phyloP scores from a whole-genome alignment of 176 grass and related monocot species.

The Phyllostachys edulis region DNA sequence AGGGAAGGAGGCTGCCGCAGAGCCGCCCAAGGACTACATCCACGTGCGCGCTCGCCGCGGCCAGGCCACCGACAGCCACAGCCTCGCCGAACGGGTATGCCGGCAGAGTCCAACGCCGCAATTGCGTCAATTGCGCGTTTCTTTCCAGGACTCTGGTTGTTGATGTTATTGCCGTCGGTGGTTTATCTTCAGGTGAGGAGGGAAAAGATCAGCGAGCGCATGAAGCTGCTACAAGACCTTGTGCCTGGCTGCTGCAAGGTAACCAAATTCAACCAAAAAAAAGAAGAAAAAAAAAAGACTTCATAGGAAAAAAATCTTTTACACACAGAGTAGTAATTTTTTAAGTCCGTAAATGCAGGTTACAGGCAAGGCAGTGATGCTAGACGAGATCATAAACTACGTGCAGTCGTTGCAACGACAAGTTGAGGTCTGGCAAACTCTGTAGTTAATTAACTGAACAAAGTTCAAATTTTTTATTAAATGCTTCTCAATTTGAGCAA shows the following conservation, averaged over 20 bases:
- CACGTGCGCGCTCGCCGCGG: constrained; percentile 67
- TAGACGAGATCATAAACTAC: constrained; percentile 85
- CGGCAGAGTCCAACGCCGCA: background rate
- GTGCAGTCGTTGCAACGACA: constrained; percentile 71
- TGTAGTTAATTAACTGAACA: background rate
- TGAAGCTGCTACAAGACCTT: constrained; percentile 82
- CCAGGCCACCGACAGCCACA: constrained; percentile 78
- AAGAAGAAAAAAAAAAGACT: background rate
- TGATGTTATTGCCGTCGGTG: background rate
- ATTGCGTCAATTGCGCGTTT: background rate
- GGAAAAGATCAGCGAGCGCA: constrained; percentile 84
- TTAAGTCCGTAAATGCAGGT: constrained; percentile 21
- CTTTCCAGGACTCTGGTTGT: no score
- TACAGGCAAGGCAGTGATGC: constrained; percentile 73
- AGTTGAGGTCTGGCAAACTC: constrained; percentile 45
- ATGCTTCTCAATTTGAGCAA: background rate
- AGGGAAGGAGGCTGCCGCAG: constrained; percentile 16
- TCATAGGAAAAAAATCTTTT: background rate
- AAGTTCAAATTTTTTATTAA: no score
- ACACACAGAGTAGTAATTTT: background rate
- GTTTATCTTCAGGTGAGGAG: constrained; percentile 62
- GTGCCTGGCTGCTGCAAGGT: constrained; percentile 90
- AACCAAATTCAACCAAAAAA: background rate
- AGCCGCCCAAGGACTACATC: constrained; percentile 60
- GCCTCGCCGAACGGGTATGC: constrained; percentile 63